Base-by-base conservation (phyloP, 305 asterid species). In the Fraxinus albicans region DNA sequence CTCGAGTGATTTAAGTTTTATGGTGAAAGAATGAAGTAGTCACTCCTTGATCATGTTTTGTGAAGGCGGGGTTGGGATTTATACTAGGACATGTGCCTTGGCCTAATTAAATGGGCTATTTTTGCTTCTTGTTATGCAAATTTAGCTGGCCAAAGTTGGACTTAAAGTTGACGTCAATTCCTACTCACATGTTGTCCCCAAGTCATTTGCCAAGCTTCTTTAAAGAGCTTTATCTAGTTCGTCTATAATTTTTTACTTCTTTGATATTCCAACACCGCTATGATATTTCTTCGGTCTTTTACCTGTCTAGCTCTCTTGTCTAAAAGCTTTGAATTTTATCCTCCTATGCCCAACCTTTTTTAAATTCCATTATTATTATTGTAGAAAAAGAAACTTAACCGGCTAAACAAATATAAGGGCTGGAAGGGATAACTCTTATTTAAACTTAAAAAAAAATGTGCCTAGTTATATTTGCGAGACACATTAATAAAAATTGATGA, bases 401-500 rank as follows among this genome's bases (percentile, higher is more conserved):
- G 31, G 8, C 10, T 73, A n/a, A 72, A 47, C 73, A 23, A 55
- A 77, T 38, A 17, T 38, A 73, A 27, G 77, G 9, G 75, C 78
- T 53, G 42, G 79, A 53, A 50, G 36, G 73, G 44, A 63, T 81
- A n/a, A n/a, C n/a, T n/a, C n/a, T n/a, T n/a, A n/a, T n/a, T n/a
- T n/a, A n/a, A n/a, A n/a, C n/a, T n/a, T n/a, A n/a, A n/a, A n/a
- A n/a, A n/a, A n/a, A n/a, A n/a, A 4, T 17, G 7, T 33, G 34
- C 36, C 34, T 23, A 53, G 34, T 9, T 34, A 44, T 38, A 36
- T 55, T 27, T 29, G 78, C 9, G 81, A 80, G 47, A 8, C 50
- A 9, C 31, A 19, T 73, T 25, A 21, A 10, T 38, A 72, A 10
- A 77, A 75, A 36, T 23, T 33, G 23, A 77, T 34, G 31, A 50